Percentiles rank a stretch among this genome's conserved stretches.
These are phyloP conservation scores for Warburgia ugandensis DNA, from an alignment of 164 flowering plant species.

Conservation along the genomic window DNA sequence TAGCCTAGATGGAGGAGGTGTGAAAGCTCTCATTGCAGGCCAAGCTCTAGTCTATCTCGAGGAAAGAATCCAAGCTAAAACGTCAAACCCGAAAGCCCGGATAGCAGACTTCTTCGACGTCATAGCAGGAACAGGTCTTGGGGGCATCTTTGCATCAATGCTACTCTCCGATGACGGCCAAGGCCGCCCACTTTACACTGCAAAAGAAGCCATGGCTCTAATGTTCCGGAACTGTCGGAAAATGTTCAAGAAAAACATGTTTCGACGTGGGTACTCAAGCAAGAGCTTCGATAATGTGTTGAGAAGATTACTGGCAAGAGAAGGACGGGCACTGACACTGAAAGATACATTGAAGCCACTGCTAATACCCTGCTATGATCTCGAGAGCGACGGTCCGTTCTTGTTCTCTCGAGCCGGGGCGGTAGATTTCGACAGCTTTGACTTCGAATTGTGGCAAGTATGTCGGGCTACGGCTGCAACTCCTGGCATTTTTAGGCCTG, in stretches of 20 bases:
- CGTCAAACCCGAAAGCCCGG: conserved; percentile 29
- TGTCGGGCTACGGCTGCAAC: conserved; percentile 45
- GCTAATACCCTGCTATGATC: conserved; percentile 50
- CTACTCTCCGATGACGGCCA: conserved; percentile 32
- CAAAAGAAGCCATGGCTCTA: conserved; percentile 25
- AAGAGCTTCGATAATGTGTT: conserved; percentile 22
- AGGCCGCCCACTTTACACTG: conserved; percentile 36
- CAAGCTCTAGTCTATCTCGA: conserved; percentile 33
- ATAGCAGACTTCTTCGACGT: conserved; percentile 48
- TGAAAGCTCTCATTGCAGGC: conserved; percentile 27
- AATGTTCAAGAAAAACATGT: conserved; percentile 20
- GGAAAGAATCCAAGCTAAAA: conserved; percentile 22
- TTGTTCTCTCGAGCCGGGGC: conserved; percentile 57
- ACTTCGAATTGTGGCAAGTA: conserved; percentile 43
- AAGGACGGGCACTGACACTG: conserved; percentile 38
- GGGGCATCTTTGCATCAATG: conserved; percentile 39
- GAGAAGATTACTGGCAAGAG: conserved; percentile 25
- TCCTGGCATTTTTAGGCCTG: conserved; percentile 53
- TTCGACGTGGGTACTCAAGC: conserved; percentile 18
- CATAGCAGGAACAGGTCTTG: conserved; percentile 42
- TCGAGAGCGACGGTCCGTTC: conserved; percentile 39
- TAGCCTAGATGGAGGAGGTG: conserved; percentile 41
- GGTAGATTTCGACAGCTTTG: conserved; percentile 31
- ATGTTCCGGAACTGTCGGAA: conserved; percentile 13
- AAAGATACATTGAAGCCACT: conserved; percentile 42